Evolutionary conservation across 768 basidiomycete genomes (phyloP).

Genomic region (Cyathus striatus): DNA sequence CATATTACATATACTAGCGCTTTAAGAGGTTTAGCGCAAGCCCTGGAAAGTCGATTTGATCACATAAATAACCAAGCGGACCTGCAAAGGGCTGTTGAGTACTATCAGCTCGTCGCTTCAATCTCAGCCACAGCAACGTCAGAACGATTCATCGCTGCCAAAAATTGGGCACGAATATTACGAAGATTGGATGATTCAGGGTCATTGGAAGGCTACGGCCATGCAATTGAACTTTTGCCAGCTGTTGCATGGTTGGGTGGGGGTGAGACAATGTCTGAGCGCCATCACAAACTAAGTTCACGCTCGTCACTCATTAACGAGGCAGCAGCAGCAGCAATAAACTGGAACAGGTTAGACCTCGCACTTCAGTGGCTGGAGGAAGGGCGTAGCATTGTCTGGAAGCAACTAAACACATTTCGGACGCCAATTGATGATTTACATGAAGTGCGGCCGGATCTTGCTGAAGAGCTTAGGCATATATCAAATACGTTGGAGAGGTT

Average conservation of each 20-base stretch:
- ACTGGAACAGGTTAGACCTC: conserved; percentile 1
- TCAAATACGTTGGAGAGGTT: conserved; percentile 8
- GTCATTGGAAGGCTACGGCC: conserved; percentile 5
- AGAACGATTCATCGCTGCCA: conserved; percentile 3
- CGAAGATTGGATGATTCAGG: not conserved
- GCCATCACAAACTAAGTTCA: conserved; percentile 4
- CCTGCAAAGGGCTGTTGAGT: too few relatives aligned
- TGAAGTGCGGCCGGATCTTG: conserved; percentile 2
- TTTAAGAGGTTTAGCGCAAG: too few relatives aligned
- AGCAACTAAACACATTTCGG: conserved; percentile 10
- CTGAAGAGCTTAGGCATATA: conserved; percentile 3
- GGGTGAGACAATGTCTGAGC: conserved; percentile 5
- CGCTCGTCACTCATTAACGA: conserved; percentile 4
- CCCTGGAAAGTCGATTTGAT: too few relatives aligned
- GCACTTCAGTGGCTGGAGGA: conserved; percentile 19
- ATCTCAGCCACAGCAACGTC: conserved; percentile 1
- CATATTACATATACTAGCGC: too few relatives aligned
- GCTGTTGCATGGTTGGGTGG: conserved; percentile 13
- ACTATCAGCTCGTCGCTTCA: conserved; percentile 3
- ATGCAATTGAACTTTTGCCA: conserved; percentile 8
- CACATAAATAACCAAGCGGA: too few relatives aligned
- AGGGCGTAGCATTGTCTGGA: conserved; percentile 16
- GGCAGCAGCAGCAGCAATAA: conserved; percentile 10
- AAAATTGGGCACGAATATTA: conserved; percentile 3
- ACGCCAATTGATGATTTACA: conserved; percentile 12